Conservation (phyloP, 441 rosid genomes). For the Omphalea diandra region DNA sequence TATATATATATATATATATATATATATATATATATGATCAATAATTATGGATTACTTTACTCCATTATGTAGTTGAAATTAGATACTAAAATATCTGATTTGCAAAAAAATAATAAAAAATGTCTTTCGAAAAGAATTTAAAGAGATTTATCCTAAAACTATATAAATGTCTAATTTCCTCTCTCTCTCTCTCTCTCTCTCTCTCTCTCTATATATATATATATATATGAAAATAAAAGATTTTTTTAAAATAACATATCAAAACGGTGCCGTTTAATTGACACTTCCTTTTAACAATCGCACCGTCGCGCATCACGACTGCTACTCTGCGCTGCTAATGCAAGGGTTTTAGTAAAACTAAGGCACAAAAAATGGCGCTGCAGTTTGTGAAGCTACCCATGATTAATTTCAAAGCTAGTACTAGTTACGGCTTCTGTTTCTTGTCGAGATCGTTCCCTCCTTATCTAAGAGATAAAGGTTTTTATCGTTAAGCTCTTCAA, state of each 20-base stretch:
- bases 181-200: too few species aligned
- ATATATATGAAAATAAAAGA: too few species aligned
- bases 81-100: too few species aligned
- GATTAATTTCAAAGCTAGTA: background rate
- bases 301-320: background rate
- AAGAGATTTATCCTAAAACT: too few species aligned
- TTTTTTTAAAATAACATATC: background rate
- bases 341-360: background rate
- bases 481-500: background rate
- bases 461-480: conserved; percentile 30
- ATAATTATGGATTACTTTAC: too few species aligned
- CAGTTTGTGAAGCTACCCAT: conserved; percentile 45
- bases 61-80: too few species aligned
- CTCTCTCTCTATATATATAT: too few species aligned
- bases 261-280: background rate
- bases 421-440: conserved; percentile 29
- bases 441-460: conserved; percentile 35
- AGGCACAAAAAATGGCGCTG: conserved; percentile 36
- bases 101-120: too few species aligned
- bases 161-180: too few species aligned
- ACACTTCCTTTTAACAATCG: background rate
- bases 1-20: too few species aligned
- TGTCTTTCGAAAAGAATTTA: too few species aligned
- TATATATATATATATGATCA: too few species aligned
- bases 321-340: background rate